These are phyloP conservation scores for Penicillium canariense DNA, from an alignment of 495 filamentous ascomycete species.

Conservation along the genomic window DNA sequence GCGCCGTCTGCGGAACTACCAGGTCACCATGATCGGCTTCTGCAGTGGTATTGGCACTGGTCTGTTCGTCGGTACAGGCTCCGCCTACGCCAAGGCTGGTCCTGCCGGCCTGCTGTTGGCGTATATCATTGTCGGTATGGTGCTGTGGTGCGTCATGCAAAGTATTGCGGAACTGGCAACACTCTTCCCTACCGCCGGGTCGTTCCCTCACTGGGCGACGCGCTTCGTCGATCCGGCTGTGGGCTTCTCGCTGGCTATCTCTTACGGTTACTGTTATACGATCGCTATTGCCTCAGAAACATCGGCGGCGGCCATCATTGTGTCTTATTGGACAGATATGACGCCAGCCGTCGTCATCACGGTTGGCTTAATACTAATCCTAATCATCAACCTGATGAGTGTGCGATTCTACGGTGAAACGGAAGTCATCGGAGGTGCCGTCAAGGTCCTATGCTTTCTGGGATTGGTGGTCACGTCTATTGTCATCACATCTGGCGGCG, in stretches of 20 bases:
- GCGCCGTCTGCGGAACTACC: conserved; percentile 38
- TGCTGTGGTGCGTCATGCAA: conserved; percentile 58
- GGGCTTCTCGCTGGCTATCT: conserved; percentile 65
- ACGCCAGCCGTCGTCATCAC: conserved; percentile 63
- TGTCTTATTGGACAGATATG: conserved; percentile 62
- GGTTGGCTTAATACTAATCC: conserved; percentile 65
- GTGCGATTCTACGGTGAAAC: conserved; percentile 71
- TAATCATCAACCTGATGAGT: conserved; percentile 65
- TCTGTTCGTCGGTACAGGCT: conserved; percentile 71
- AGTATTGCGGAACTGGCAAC: conserved; percentile 71
- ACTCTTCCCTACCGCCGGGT: conserved; percentile 67
- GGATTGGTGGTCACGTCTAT: conserved; percentile 67
- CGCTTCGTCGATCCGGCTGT: conserved; percentile 68
- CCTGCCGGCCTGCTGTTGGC: conserved; percentile 67
- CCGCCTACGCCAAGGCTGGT: conserved; percentile 62
- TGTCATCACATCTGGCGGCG: conserved; percentile 66
- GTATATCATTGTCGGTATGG: conserved; percentile 64
- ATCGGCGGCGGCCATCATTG: conserved; percentile 67
- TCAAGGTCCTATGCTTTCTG: conserved; percentile 75
- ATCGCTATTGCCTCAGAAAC: conserved; percentile 72
- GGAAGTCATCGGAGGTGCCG: conserved; percentile 67
- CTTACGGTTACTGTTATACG: conserved; percentile 49
- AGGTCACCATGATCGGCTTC: conserved; percentile 42
- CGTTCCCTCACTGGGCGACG: conserved; percentile 71
- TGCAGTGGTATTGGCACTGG: conserved; percentile 63